phyloP scores from a whole-genome alignment of 1,139 yeast genomes.

The Candida tunisiensis region DNA sequence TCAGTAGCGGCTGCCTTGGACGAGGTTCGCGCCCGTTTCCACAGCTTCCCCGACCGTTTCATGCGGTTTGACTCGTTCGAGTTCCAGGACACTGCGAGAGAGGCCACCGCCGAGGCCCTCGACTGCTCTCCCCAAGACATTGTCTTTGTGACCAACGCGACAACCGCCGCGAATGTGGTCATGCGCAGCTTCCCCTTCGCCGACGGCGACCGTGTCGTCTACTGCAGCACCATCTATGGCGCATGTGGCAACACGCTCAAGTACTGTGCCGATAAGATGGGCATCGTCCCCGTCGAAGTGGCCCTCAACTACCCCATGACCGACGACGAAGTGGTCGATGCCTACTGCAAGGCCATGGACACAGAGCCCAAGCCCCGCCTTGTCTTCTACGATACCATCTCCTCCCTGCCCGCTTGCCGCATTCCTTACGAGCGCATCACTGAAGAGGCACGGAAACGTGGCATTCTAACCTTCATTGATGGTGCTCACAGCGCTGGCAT shows the following conservation, averaged over 20 bases:
- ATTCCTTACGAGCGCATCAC: slow-evolving; percentile 39
- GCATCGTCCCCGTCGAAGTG: slow-evolving; percentile 29
- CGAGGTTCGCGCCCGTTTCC: slow-evolving; percentile 14
- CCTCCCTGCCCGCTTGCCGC: slow-evolving; percentile 47
- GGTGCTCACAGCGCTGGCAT: slow-evolving; percentile 61
- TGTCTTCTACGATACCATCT: slow-evolving; percentile 42
- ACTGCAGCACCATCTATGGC: slow-evolving; percentile 37
- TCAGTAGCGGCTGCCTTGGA: slow-evolving; percentile 5
- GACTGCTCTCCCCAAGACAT: slow-evolving; percentile 28
- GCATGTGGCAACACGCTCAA: slow-evolving; percentile 38
- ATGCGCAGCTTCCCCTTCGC: slow-evolving; percentile 36
- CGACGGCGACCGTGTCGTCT: slow-evolving; percentile 37
- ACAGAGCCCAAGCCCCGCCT: slow-evolving; percentile 15
- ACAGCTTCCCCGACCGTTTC: slow-evolving; percentile 27
- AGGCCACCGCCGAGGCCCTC: slow-evolving; percentile 23
- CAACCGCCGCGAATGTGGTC: slow-evolving; percentile 42
- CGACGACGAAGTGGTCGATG: slow-evolving; percentile 28
- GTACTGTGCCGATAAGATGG: slow-evolving; percentile 27
- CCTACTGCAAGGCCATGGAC: slow-evolving; percentile 21
- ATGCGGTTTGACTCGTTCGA: slow-evolving; percentile 6
- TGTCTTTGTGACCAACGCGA: slow-evolving; percentile 41
- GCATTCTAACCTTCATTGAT: slow-evolving; percentile 42
- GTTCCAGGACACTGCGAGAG: slow-evolving; percentile 11
- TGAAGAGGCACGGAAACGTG: slow-evolving; percentile 29
- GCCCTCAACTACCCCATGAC: slow-evolving; percentile 32